phyloP scores from a whole-genome alignment of 257 asterid genomes.

The Salvia rosmarinus region DNA sequence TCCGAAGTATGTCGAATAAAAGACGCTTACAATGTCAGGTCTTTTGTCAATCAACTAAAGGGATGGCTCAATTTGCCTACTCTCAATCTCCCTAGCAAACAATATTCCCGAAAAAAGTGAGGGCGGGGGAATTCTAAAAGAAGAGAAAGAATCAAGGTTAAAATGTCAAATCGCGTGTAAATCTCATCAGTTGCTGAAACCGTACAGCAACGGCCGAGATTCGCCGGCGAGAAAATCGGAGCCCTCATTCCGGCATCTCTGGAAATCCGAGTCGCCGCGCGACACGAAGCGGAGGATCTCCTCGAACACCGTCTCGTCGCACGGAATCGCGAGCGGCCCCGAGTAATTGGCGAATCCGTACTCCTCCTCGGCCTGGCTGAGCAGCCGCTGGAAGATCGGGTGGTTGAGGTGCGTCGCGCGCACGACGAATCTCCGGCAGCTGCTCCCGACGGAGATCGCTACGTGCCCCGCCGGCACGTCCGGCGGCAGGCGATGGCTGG shows the following conservation, averaged over 20 bases:
- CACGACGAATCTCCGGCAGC: slow-evolving; percentile 59
- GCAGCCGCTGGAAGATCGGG: slow-evolving; percentile 62
- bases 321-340: slow-evolving; percentile 76
- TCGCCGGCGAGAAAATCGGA: slow-evolving; percentile 43
- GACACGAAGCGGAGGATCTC: slow-evolving; percentile 62
- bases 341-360: slow-evolving; percentile 60
- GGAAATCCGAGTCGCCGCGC: slow-evolving; percentile 42
- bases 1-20: neutral
- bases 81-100: slow-evolving; percentile 39
- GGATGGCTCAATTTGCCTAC: slow-evolving; percentile 32
- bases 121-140: neutral
- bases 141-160: neutral
- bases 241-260: slow-evolving; percentile 47
- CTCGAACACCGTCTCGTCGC: slow-evolving; percentile 73
- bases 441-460: slow-evolving; percentile 68
- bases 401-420: slow-evolving; percentile 76
- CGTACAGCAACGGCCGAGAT: slow-evolving; percentile 62
- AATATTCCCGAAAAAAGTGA: neutral
- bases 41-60: slow-evolving; percentile 34
- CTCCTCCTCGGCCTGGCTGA: slow-evolving; percentile 76
- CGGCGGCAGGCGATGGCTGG: slow-evolving; percentile 45
- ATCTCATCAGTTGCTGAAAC: slow-evolving; percentile 41
- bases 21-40: slow-evolving; percentile 39
- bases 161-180: neutral
- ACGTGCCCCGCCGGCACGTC: slow-evolving; percentile 90